Evolutionary conservation across 305 asterid genomes (phyloP).

Genomic region (Stenogyne calaminthoides): DNA sequence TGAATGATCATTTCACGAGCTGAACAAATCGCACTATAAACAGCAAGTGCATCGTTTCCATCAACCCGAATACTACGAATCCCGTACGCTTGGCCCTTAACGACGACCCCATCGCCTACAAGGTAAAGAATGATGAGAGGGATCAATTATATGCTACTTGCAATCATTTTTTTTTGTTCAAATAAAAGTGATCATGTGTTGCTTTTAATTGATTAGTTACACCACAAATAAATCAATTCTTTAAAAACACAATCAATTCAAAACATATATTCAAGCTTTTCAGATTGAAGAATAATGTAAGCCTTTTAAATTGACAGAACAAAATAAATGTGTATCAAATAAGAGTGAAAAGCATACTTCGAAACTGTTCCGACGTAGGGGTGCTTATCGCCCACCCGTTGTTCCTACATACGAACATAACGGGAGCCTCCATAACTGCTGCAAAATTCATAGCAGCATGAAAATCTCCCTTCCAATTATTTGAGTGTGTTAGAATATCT

Average conservation of each 20-base stretch:
- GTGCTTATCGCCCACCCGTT: constrained; percentile 99
- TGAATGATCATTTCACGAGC: constrained; percentile 80
- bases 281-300: no score
- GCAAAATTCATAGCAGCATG: constrained; percentile 93
- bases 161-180: neutral
- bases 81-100: constrained; percentile 81
- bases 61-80: constrained; percentile 84
- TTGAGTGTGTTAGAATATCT: neutral
- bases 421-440: constrained; percentile 83
- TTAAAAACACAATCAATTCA: no score
- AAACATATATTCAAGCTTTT: neutral
- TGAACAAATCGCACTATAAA: constrained; percentile 55
- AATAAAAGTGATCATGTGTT: neutral
- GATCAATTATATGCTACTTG: neutral
- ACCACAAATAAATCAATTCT: neutral
- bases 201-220: neutral
- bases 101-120: constrained; percentile 90
- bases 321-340: neutral
- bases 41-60: constrained; percentile 89
- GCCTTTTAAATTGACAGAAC: neutral
- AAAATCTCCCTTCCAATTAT: constrained; percentile 78
- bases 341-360: constrained; percentile 49
- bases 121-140: neutral
- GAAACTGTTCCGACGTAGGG: constrained; percentile 68
- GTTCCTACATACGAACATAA: constrained; percentile 81